Conservation (phyloP, 73 alveolate genomes). For the Stentor coeruleus region DNA sequence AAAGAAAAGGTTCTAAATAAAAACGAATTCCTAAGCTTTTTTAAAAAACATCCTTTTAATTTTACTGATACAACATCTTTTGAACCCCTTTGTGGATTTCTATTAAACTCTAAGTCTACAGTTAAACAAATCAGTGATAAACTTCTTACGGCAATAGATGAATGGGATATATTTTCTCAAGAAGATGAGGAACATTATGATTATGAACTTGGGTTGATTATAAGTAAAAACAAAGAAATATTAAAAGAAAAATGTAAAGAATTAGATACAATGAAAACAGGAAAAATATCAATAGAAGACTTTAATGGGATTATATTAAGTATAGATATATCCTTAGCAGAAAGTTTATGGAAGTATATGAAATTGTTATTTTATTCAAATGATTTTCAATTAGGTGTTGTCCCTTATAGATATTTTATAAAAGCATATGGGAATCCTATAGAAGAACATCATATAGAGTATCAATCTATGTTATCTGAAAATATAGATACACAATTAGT, state of each 20-base stretch:
- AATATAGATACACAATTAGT: neutral
- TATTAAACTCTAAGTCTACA: neutral
- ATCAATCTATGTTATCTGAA: neutral
- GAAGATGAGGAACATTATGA: constrained; percentile 25
- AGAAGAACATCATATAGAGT: neutral
- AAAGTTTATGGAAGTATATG: constrained; percentile 8
- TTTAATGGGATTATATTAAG: neutral
- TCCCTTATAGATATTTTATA: constrained; percentile 24
- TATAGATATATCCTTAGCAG: neutral
- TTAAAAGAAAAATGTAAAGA: neutral
- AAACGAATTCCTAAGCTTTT: neutral
- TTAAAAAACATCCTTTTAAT: neutral
- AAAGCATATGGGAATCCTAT: constrained; percentile 19
- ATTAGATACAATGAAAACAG: neutral
- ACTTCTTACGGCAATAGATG: neutral
- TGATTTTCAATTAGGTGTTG: neutral
- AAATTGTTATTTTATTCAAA: constrained; percentile 4
- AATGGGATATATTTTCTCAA: constrained; percentile 13
- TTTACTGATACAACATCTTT: neutral
- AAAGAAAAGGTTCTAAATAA: neutral
- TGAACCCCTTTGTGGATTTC: neutral
- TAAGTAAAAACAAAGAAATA: neutral
- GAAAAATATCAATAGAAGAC: neutral
- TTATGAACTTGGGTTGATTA: neutral
- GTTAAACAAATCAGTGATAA: neutral